Conservation (phyloP, 345 rosid genomes). For the Dimocarpus longan region DNA sequence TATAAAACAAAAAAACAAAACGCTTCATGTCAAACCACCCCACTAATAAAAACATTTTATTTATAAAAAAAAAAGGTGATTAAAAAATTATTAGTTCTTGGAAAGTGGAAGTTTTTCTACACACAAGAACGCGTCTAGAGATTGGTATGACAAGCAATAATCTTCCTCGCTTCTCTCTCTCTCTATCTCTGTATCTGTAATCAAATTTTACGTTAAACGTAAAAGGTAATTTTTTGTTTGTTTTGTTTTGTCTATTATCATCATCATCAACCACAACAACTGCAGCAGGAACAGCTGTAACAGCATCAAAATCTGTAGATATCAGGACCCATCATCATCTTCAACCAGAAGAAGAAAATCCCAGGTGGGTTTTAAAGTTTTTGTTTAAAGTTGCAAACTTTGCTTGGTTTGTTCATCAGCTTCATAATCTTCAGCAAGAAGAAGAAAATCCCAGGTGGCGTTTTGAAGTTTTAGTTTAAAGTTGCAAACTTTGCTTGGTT, state of each 20-base stretch:
- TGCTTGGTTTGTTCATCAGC: conserved; percentile 14
- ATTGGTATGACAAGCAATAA: conserved; percentile 31
- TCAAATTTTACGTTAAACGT: background rate
- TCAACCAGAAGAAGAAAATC: conserved; percentile 18
- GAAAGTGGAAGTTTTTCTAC: conserved; percentile 49
- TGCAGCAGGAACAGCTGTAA: background rate
- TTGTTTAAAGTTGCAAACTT: conserved; percentile 4
- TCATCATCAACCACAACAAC: background rate
- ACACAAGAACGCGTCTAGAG: conserved; percentile 39
- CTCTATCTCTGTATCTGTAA: conserved; percentile 15
- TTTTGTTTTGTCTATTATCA: background rate
- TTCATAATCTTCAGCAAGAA: conserved; percentile 18
- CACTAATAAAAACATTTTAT: background rate
- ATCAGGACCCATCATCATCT: conserved; percentile 23
- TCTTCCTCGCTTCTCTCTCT: background rate
- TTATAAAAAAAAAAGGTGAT: conserved; percentile 8
- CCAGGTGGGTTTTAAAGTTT: conserved; percentile 32
- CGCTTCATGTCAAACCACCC: conserved; percentile 45
- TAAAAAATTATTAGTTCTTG: conserved; percentile 41
- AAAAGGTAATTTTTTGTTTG: background rate
- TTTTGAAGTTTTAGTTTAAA: conserved; percentile 12
- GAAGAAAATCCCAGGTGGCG: conserved; percentile 33
- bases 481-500: conserved; percentile 9
- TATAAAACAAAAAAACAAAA: conserved; percentile 3
- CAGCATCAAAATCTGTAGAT: background rate